Conservation (phyloP, 495 filamentous ascomycete genomes). For the Aspergillus diversus region DNA sequence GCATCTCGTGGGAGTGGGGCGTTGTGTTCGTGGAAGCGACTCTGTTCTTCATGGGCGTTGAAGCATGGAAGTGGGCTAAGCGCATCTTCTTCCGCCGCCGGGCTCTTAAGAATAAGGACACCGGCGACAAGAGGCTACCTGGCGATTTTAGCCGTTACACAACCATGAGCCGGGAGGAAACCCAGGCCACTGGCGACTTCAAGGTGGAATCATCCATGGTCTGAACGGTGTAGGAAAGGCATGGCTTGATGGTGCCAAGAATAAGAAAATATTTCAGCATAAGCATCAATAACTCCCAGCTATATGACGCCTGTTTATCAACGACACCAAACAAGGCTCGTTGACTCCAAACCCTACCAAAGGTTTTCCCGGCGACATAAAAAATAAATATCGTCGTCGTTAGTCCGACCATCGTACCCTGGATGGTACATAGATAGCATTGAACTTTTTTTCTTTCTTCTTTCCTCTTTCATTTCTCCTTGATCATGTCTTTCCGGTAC, state of each 20-base stretch:
- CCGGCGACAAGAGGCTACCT: slow-evolving; percentile 7
- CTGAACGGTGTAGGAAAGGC: slow-evolving; percentile 13
- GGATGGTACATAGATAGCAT: not conserved
- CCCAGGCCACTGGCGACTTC: slow-evolving; percentile 34
- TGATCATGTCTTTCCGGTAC: not conserved
- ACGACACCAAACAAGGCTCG: not conserved
- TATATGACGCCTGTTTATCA: not conserved
- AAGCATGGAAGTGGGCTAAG: slow-evolving; percentile 71
- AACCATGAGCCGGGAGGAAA: slow-evolving; percentile 46
- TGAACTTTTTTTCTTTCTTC: not conserved
- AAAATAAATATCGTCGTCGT: no score
- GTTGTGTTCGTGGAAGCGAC: slow-evolving; percentile 61
- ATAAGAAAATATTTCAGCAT: not conserved
- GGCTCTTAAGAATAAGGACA: slow-evolving; percentile 24
- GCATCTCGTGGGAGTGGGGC: slow-evolving; percentile 75
- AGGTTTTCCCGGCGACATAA: not conserved
- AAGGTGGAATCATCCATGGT: slow-evolving; percentile 42
- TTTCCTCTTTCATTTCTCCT: not conserved
- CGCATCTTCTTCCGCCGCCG: slow-evolving; percentile 52
- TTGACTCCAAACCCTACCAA: not conserved
- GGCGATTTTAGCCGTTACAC: slow-evolving; percentile 43
- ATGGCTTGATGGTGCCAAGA: not conserved
- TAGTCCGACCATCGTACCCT: not conserved
- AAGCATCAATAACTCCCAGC: not conserved
- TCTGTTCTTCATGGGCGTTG: slow-evolving; percentile 66